Evolutionary conservation across 2,329 filamentous ascomycete genomes (phyloP), one percentile per base, ranked within the genome.

Genomic region (Cladosporium colombiae): DNA sequence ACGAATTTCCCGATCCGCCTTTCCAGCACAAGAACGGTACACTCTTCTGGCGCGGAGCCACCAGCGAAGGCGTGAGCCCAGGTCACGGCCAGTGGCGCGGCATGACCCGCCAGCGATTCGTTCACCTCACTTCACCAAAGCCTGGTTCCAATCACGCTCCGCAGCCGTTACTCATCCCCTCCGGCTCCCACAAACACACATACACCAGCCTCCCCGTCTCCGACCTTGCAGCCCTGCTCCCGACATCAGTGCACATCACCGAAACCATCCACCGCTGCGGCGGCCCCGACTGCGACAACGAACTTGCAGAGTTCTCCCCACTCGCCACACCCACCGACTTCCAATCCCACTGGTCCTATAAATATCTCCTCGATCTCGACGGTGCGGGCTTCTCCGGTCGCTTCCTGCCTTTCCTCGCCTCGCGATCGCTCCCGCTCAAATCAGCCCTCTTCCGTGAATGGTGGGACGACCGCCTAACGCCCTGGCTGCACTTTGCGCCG

Each of bases 401-500:
- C 33, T 84, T 92, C 69, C 77, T 91, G 11, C 84, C 85, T 0
- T 88, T 89, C 66, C 76, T 95, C 5, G 84, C 85, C 56, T 91
- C 89, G 18, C 81, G 81, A 68, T 88, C 85, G 57, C 82, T 93
- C 5, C 90, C 91, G 0, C 86, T 95, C 74, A 83, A 92, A 69
- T 86, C 87, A 1, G 88, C 88, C 0, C 81, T 94, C 7, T 94
- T 93, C 77, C 85, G 87, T 27, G 88, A 92, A 73, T 96, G 92
- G 92, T 91, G 89, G 77, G 89, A 91, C 66, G 87, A 89, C 59
- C 86, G 92, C 6, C 78, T 95, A 18, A 85, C 83, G 66, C 86
- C 91, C 0, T 96, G 91, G 91, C 80, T 89, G 53, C 91, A 96
- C 75, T 95, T 92, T 71, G 88, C 94, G 1, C 92, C 92, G 10